Evolutionary conservation across 176 grass and related monocot genomes (phyloP), one percentile per base, ranked within the genome.

Genomic region (Pontederia paniculata): DNA sequence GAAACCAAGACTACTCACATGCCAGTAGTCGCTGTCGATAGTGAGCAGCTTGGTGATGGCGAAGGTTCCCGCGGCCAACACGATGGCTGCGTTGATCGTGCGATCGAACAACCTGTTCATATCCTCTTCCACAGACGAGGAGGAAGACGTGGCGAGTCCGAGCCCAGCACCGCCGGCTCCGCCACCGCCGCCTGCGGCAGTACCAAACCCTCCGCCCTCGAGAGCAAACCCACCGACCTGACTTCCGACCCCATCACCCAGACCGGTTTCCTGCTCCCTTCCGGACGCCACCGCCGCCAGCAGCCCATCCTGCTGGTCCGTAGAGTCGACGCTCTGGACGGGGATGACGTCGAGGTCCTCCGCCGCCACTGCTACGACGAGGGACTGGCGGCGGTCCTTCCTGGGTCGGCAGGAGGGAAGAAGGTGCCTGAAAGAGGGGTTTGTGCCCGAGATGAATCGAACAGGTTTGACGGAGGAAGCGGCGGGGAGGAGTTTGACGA

Each of bases 21-120:
- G 93, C 93, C 93, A 97, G 56, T 97, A 97, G 63, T 97, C 93
- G 14, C 88, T 85, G 57, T 97, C 93, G 57, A 97, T 79, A 46
- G 86, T 97, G 48, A 88, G 86, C 59, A 97, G 83, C 68, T 88
- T 97, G 50, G 93, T 90, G 75, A 97, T 78, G 31, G 83, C 83
- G 63, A 81, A 97, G 50, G 93, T 97, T 62, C 86, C 88, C 19
- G 93, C 77, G 4, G 79, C 86, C 31, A 97, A 86, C 58, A 97
- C 86, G 67, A 97, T 97, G 44, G 86, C 76, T 0, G 86, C 81
- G 66, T 97, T 97, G 59, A 97, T 97, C 0, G 60, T 57, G 1
- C 75, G 76, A 48, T 97, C 80, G 31, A 84, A 49, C 77, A 67
- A 60, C 82, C 74, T 88, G 9, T 65, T 61, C 21, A 80, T 47